Evolutionary conservation across 352 stramenopile species (phyloP).

Genomic region (Halophytophthora batemanensis): DNA sequence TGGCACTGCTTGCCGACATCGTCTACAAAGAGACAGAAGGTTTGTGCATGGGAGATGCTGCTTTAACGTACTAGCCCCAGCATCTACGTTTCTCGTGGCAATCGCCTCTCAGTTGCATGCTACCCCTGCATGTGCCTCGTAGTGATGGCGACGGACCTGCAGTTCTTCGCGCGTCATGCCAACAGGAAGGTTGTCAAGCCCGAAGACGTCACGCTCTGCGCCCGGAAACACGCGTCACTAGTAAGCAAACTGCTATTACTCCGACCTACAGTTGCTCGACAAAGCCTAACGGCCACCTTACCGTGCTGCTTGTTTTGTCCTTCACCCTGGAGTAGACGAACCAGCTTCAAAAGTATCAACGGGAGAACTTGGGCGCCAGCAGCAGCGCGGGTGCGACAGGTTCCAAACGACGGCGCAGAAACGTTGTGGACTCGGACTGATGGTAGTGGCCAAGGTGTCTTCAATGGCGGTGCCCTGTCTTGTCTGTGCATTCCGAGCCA

Average conservation of each 20-base stretch:
- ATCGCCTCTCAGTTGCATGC: no score
- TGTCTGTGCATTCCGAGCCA: slow-evolving; percentile 1
- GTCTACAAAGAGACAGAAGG: slow-evolving; percentile 64
- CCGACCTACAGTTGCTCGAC: neutral
- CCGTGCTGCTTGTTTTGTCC: neutral
- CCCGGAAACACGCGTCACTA: slow-evolving; percentile 57
- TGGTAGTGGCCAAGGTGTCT: neutral
- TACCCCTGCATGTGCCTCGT: neutral
- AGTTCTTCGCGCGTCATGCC: slow-evolving; percentile 70
- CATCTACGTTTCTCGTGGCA: neutral
- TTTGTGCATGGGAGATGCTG: slow-evolving; percentile 3
- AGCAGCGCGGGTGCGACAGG: slow-evolving; percentile 2
- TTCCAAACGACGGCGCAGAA: slow-evolving; percentile 32
- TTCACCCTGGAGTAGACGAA: slow-evolving; percentile 31
- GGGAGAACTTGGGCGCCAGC: slow-evolving; percentile 31
- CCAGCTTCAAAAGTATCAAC: slow-evolving; percentile 56
- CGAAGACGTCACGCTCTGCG: slow-evolving; percentile 64
- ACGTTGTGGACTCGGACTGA: slow-evolving; percentile 26
- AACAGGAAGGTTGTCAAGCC: slow-evolving; percentile 73
- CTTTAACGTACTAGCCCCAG: neutral
- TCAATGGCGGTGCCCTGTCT: slow-evolving; percentile 2
- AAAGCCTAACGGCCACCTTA: neutral
- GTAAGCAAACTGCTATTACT: slow-evolving; percentile 16
- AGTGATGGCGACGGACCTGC: slow-evolving; percentile 75
- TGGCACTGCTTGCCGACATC: slow-evolving; percentile 63